phyloP scores from a whole-genome alignment of 2,329 filamentous ascomycete species.

The Xylariaceae sp. region DNA sequence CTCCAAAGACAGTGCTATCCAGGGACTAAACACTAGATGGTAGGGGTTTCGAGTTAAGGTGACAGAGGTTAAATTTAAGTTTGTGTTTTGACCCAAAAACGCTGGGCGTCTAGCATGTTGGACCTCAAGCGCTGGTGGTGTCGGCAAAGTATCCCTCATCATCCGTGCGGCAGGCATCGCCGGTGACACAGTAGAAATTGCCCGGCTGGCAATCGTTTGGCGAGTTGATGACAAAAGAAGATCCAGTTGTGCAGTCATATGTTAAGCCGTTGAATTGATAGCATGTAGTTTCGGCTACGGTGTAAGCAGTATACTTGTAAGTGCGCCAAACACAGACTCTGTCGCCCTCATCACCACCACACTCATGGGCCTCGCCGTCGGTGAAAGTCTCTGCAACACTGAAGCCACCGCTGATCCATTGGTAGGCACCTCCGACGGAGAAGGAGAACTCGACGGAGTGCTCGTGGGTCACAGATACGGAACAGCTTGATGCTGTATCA shows the following conservation, averaged over 20 bases:
- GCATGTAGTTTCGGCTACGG: neutral
- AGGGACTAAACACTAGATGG: too few relatives aligned
- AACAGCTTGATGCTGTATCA: neutral
- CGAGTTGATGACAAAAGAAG: neutral
- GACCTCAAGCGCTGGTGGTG: neutral
- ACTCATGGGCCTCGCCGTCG: too few relatives aligned
- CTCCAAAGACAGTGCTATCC: too few relatives aligned
- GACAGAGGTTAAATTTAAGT: too few relatives aligned
- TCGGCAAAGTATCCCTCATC: neutral
- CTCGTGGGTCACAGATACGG: too few relatives aligned
- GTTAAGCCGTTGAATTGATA: too few relatives aligned
- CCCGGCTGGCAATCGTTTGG: constrained; percentile 5
- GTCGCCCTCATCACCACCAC: neutral
- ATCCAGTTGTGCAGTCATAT: neutral
- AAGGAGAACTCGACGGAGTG: too few relatives aligned
- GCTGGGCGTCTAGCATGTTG: neutral
- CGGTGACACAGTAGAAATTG: neutral
- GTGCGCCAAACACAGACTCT: constrained; percentile 6
- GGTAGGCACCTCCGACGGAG: too few relatives aligned
- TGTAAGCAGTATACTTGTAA: constrained; percentile 5
- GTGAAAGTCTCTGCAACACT: too few relatives aligned
- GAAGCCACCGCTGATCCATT: too few relatives aligned
- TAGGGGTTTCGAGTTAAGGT: too few relatives aligned
- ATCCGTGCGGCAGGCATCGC: neutral
- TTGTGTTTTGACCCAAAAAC: too few relatives aligned